These are phyloP conservation scores for Phlyctochytrium arcticum DNA, from an alignment of 192 early-diverging fungal genomes.

Conservation along the genomic window DNA sequence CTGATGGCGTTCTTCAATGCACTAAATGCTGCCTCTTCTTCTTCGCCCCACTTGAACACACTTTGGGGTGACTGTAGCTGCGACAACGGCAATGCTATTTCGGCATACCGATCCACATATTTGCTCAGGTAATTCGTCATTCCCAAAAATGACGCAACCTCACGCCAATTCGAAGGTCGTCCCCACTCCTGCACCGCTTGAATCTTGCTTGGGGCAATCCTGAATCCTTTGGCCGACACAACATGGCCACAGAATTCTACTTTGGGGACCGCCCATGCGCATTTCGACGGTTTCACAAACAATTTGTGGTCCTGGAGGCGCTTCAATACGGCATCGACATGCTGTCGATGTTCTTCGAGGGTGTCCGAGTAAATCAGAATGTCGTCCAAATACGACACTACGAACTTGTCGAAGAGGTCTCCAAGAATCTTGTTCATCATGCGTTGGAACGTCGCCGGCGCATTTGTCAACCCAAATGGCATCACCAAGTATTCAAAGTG, in stretches of 20 bases:
- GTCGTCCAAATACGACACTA: no score
- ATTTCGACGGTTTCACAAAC: slow-evolving; percentile 37
- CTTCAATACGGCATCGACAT: slow-evolving; percentile 23
- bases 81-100: slow-evolving; percentile 6
- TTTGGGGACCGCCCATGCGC: slow-evolving; percentile 18
- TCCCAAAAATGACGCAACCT: slow-evolving; percentile 3
- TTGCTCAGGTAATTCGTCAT: no score
- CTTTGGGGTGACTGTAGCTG: slow-evolving; percentile 1
- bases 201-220: slow-evolving; percentile 28
- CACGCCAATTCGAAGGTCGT: neutral
- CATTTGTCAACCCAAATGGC: no score
- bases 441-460: no score
- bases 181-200: slow-evolving; percentile 20
- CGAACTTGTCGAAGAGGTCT: no score
- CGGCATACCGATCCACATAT: slow-evolving; percentile 7
- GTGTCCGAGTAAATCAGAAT: no score
- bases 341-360: no score
- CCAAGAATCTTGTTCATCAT: no score
- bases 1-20: neutral
- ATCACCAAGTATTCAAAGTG: no score
- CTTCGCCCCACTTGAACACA: neutral
- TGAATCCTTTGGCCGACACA: slow-evolving; percentile 31
- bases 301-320: slow-evolving; percentile 24
- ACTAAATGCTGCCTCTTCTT: slow-evolving; percentile 2
- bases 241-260: slow-evolving; percentile 36